Percentiles rank a stretch among this genome's conserved stretches.
Evolutionary conservation across 805 yeast species (phyloP).

Genomic region (Candida ficus): DNA sequence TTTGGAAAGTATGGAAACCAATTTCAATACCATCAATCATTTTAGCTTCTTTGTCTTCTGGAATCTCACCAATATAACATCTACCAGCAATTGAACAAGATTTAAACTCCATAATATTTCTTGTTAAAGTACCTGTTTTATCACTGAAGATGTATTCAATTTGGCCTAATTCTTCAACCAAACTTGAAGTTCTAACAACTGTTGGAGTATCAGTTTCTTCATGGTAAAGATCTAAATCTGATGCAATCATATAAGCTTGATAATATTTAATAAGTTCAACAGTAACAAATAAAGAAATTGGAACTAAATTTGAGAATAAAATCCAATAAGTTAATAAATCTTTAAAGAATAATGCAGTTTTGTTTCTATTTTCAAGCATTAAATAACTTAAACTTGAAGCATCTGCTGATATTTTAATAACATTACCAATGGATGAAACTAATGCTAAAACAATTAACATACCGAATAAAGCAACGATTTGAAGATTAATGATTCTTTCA

Average conservation of each 20-base stretch:
- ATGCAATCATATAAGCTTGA: slow-evolving; percentile 89
- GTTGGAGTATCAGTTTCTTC: slow-evolving; percentile 89
- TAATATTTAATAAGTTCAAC: slow-evolving; percentile 94
- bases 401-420: slow-evolving; percentile 58
- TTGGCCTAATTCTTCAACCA: slow-evolving; percentile 97
- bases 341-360: slow-evolving; percentile 68
- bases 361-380: slow-evolving; percentile 60
- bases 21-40: slow-evolving; percentile 74
- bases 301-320: slow-evolving; percentile 93
- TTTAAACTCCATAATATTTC: slow-evolving; percentile 96
- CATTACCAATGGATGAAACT: slow-evolving; percentile 85
- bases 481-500: slow-evolving; percentile 89
- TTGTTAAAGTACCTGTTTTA: slow-evolving; percentile 93
- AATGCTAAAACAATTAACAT: slow-evolving; percentile 71
- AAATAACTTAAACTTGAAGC: slow-evolving; percentile 56
- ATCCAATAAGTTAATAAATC: slow-evolving; percentile 95
- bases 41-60: slow-evolving; percentile 80
- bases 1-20: slow-evolving; percentile 71
- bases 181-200: slow-evolving; percentile 88
- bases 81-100: slow-evolving; percentile 90
- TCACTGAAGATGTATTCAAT: slow-evolving; percentile 95
- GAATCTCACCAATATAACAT: slow-evolving; percentile 81
- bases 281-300: slow-evolving; percentile 92
- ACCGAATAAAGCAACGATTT: slow-evolving; percentile 81
- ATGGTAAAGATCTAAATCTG: slow-evolving; percentile 90